Percentiles rank a stretch among this genome's conserved stretches.
phyloP scores from a whole-genome alignment of 176 grass and related monocot genomes.

The Saccharum spontaneum region DNA sequence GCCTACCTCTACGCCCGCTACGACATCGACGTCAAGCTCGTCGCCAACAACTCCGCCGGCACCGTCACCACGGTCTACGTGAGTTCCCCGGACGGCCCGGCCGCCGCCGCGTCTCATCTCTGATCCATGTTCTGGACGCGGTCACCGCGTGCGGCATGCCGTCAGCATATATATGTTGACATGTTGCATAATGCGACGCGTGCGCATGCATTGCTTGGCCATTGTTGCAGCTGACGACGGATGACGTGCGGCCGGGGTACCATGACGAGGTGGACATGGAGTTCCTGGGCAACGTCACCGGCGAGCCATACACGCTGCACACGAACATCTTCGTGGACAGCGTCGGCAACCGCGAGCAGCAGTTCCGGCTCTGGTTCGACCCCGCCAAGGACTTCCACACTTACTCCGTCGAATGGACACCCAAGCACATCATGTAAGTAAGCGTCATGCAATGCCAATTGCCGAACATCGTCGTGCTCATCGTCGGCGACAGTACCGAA shows the following conservation, averaged over 20 bases:
- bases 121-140: neutral
- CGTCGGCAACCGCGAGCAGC: constrained; percentile 53
- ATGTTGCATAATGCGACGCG: neutral
- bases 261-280: constrained; percentile 81
- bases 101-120: neutral
- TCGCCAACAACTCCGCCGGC: constrained; percentile 69
- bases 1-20: constrained; percentile 58
- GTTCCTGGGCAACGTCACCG: constrained; percentile 72
- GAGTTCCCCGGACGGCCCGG: neutral
- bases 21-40: constrained; percentile 65
- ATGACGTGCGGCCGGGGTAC: constrained; percentile 26
- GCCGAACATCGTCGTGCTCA: neutral
- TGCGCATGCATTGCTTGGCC: too few species aligned
- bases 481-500: neutral
- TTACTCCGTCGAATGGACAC: constrained; percentile 76
- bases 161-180: neutral
- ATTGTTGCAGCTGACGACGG: constrained; percentile 39
- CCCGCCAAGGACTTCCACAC: constrained; percentile 65
- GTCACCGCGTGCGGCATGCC: neutral
- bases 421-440: constrained; percentile 55
- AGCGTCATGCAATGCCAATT: neutral
- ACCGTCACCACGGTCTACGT: constrained; percentile 81
- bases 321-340: constrained; percentile 68
- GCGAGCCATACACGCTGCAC: constrained; percentile 72
- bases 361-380: constrained; percentile 81